phyloP scores from a whole-genome alignment of 805 yeast species.

The Debaryomyces castellii region DNA sequence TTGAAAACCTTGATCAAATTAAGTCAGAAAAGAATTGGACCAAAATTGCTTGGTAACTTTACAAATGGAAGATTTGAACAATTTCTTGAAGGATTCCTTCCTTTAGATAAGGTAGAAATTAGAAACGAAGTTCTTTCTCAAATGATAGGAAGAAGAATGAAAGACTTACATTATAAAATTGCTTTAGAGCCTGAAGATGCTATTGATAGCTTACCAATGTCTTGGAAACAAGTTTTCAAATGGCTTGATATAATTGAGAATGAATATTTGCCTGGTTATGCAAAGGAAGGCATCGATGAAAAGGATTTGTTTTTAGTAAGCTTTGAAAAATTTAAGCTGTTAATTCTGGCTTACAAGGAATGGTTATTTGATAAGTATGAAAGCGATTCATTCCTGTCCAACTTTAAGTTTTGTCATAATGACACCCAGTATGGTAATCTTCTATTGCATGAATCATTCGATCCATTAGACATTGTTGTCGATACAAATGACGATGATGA shows the following conservation, averaged over 20 bases:
- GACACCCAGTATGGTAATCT: constrained; percentile 97
- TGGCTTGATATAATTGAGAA: constrained; percentile 57
- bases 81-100: constrained; percentile 76
- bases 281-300: constrained; percentile 29
- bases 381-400: constrained; percentile 38
- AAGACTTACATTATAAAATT: constrained; percentile 84
- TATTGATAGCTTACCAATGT: constrained; percentile 54
- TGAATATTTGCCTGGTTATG: constrained; percentile 41
- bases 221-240: constrained; percentile 67
- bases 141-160: constrained; percentile 94
- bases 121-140: constrained; percentile 73
- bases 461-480: constrained; percentile 42
- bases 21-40: constrained; percentile 80
- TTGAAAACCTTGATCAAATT: constrained; percentile 69
- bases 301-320: constrained; percentile 42
- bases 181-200: constrained; percentile 59
- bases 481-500: constrained; percentile 7
- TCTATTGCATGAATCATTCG: constrained; percentile 58
- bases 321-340: constrained; percentile 49
- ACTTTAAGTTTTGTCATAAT: constrained; percentile 85
- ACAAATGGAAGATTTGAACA: constrained; percentile 94
- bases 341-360: constrained; percentile 52
- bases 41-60: constrained; percentile 84
- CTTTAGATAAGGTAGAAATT: constrained; percentile 72
- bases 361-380: constrained; percentile 62